These are phyloP conservation scores for Ormosia emarginata DNA, from an alignment of 306 rosid genomes.

Conservation along the genomic window DNA sequence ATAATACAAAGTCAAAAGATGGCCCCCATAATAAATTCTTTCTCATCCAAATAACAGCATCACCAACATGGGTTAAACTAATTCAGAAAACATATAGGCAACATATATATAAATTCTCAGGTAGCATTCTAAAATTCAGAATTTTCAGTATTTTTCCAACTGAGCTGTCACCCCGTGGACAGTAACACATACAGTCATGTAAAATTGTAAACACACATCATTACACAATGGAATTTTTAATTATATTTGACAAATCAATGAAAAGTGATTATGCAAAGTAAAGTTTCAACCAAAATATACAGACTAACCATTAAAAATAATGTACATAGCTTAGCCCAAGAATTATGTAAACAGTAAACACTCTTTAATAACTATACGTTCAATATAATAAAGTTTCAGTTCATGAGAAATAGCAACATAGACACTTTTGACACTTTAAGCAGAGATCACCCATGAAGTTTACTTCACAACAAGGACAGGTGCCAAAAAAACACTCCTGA, in stretches of 20 bases:
- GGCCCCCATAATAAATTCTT: too few relatives aligned
- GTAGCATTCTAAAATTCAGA: background rate
- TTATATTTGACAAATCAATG: background rate
- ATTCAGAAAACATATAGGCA: background rate
- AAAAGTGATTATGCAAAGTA: too few relatives aligned
- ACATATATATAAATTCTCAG: background rate
- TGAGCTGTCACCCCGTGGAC: background rate
- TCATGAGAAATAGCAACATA: slow-evolving; percentile 9
- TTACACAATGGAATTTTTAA: too few relatives aligned
- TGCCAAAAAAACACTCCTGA: background rate
- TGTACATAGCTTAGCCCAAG: background rate
- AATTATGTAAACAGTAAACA: too few relatives aligned
- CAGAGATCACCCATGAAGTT: background rate
- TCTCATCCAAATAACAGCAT: background rate
- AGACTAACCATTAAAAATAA: too few relatives aligned
- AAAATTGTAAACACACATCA: too few relatives aligned
- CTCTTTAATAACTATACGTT: too few relatives aligned
- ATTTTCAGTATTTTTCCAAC: background rate
- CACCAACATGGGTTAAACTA: background rate
- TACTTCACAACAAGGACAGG: background rate
- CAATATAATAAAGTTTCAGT: slow-evolving; percentile 1
- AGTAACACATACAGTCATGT: background rate
- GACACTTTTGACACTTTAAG: background rate
- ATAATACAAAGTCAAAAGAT: background rate
- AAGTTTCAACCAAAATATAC: background rate